Base-by-base conservation (phyloP, 2,329 filamentous ascomycete species). In the Cercospora sp. region DNA sequence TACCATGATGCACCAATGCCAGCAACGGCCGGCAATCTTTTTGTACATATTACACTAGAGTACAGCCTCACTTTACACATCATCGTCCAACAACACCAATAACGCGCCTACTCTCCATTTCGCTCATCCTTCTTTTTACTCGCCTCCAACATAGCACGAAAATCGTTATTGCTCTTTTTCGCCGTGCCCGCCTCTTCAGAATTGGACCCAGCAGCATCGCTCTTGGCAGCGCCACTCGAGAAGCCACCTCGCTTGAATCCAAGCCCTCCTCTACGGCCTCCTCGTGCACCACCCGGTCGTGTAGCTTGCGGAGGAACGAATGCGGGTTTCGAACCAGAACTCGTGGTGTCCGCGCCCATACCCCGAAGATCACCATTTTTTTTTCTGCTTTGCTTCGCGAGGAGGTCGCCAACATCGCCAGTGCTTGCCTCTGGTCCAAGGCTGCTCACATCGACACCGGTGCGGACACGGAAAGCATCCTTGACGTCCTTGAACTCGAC, bases 401-500 rank as follows among this genome's bases (percentile, higher is more conserved):
- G 75, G 80, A 87, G 78, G 61, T 88, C 86, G 16, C 79, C 78
- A 13, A 87, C 83, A 3, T 82, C 86, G 7, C 86, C 87, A 2
- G 83, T 78, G 40, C 75, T 76, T 7, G 82, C 76, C 53, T 79
- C 80, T 9, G 77, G 71, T 7, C 82, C 83, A 3, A 80, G 71
- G 12, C 75, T 74, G 51, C 79, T 80, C 18, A 81, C 78, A 53
- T 79, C 80, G 1, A 84, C 76, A 7, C 79, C 81, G 16, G 83
- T 77, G n/a, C 87, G 83, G 1, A 91, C 91, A 75, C 87, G 91
- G 28, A 94, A 94, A 0, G 91, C 91, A 40, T 89, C 86, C 2
- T 88, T 84, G 2, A 90, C 85, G 61, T 92, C 88, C 2, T 82
- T 82, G 75, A 91, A 97, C 77, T 98, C 95, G 43, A 98, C 85